These are phyloP conservation scores for Candida saitoana DNA, from an alignment of 805 yeast species.

Conservation along the genomic window DNA sequence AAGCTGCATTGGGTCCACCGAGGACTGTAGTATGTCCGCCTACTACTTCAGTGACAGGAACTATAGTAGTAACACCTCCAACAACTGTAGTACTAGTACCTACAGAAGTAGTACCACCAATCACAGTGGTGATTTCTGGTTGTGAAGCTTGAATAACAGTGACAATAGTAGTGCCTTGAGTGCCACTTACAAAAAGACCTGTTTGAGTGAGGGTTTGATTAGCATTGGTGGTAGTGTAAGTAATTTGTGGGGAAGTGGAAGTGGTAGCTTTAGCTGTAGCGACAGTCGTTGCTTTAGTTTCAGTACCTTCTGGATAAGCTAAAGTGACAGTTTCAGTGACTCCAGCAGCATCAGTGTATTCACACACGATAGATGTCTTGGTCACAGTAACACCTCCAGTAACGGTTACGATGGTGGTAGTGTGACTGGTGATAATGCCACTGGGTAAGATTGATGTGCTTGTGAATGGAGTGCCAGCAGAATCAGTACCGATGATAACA, in stretches of 20 bases:
- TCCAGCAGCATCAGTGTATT: not conserved
- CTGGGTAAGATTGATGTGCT: slow-evolving; percentile 7
- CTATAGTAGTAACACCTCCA: too few relatives aligned
- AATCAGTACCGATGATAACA: slow-evolving; percentile 10
- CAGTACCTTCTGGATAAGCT: slow-evolving; percentile 7
- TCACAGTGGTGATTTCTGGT: not conserved
- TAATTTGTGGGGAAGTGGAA: slow-evolving; percentile 4
- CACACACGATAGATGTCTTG: not conserved
- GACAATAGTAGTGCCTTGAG: slow-evolving; percentile 14
- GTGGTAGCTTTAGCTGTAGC: slow-evolving; percentile 9
- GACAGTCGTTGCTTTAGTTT: too few relatives aligned
- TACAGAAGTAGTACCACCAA: too few relatives aligned
- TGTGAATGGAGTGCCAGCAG: slow-evolving; percentile 8
- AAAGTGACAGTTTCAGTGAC: not conserved
- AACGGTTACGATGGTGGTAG: not conserved
- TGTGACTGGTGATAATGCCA: not conserved
- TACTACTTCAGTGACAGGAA: not conserved
- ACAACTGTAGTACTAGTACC: too few relatives aligned
- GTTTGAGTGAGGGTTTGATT: slow-evolving; percentile 9
- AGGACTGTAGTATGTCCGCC: not conserved
- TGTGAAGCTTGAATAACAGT: slow-evolving; percentile 7
- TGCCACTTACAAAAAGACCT: slow-evolving; percentile 12
- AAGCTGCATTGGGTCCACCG: not conserved
- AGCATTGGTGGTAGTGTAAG: slow-evolving; percentile 11
- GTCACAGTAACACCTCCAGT: not conserved